Conservation (phyloP, 2,329 filamentous ascomycete genomes). For the Acephala macrosclerotiorum region DNA sequence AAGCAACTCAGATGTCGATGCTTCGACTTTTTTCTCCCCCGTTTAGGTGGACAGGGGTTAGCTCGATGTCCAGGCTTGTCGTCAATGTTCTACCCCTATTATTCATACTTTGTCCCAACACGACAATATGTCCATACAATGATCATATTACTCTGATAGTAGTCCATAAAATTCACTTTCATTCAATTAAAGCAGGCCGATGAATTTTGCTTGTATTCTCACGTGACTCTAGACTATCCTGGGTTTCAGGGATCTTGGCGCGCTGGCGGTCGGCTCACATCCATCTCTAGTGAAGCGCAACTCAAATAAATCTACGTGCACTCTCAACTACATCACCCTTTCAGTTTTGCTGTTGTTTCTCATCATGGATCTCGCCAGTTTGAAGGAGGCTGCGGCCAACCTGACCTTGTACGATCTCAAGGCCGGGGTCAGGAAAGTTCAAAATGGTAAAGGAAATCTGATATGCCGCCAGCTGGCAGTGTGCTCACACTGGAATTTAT, state of each 20-base stretch:
- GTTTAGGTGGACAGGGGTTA: conserved; percentile 26
- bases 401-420: conserved; percentile 79
- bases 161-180: not conserved
- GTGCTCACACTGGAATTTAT: conserved; percentile 38
- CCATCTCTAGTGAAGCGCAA: conserved; percentile 12
- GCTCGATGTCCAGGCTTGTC: conserved; percentile 9
- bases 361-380: conserved; percentile 70
- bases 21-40: conserved; percentile 24
- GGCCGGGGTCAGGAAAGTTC: conserved; percentile 77
- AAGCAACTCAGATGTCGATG: conserved; percentile 19
- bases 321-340: conserved; percentile 11
- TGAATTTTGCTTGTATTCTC: not conserved
- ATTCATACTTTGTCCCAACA: not conserved
- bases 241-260: conserved; percentile 22
- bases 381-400: conserved; percentile 76
- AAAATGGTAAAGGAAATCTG: conserved; percentile 67
- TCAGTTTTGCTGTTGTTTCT: not conserved
- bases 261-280: conserved; percentile 4
- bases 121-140: too few relatives aligned
- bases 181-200: not conserved
- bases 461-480: conserved; percentile 36
- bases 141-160: not conserved
- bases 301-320: conserved; percentile 23
- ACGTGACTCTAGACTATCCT: not conserved
- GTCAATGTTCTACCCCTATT: not conserved